Base-by-base conservation (phyloP, 2,329 filamentous ascomycete species). In the Neofusicoccum laricinum region DNA sequence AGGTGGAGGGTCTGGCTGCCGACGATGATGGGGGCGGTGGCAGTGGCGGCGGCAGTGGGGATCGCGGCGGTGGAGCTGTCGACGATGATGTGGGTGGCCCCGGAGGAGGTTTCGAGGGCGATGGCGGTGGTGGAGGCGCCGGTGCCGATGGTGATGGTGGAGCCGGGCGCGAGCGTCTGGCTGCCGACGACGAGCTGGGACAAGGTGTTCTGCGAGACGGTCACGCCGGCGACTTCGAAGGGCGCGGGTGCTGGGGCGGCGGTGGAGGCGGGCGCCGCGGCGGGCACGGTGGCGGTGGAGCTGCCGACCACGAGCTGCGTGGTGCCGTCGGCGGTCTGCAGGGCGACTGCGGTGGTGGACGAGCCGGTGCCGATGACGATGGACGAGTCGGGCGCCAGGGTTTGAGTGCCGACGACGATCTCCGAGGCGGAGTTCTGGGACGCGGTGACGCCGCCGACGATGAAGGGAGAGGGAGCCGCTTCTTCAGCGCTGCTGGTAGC, bases 131-230 rank as follows among this genome's bases (percentile, higher is more conserved):
- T 66, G 14, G 66, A 51, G 21, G 66, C 49, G 14, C 69, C 70
- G 3, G 65, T 64, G 12, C 71, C 70, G 10, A 75, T 38, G 4
- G 66, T 68, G 7, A 71, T 73, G 0, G 72, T 72, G 3, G 75
- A 65, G 25, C 73, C 73, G 25, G 68, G 69, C 4, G 71, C 70
- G 14, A 75, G 69, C 0, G 61, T 55, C 19, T 46, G 49, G 40
- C 40, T 51, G 14, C 34, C 40, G 40, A 48, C n/a, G 12, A 57
- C 19, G 25, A 55, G 15, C 6, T 21, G 11, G 19, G 50, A 55
- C 12, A 17, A 48, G n/a, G 43, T 36, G 30, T 61, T 48, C 15
- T 25, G 40, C 5, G 40, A 36, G 41, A 48, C 19, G 4, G 57
- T 48, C 11, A 17, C 46, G 21, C 40, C 49, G 15, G 5, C 40